Base-by-base conservation (phyloP, 2,329 filamentous ascomycete species). In the Rosellinia necatrix region DNA sequence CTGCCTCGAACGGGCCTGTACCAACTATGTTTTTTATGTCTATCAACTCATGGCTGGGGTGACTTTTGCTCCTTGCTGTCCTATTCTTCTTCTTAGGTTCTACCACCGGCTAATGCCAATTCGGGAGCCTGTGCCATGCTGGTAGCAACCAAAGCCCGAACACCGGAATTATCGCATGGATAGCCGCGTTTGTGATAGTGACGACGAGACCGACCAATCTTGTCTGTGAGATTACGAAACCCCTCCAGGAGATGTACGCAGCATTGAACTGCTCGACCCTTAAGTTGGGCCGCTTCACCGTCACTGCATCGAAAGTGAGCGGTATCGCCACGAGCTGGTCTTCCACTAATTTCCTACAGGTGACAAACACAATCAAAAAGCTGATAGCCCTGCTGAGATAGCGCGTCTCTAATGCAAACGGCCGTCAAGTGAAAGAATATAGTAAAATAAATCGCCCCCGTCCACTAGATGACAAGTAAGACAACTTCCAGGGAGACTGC, bases 111-210 rank as follows among this genome's bases (percentile, higher is more conserved):
- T 43, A 37, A 43, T 55, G 44, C 8, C 44, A 27, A 35, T 54
- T 54, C 15, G 51, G 43, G 27, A 43, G 37, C 22, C 51, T 49
- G 37, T 48, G 29, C 29, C 44, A 44, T 19, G 37, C 35, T 19
- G 52, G 52, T 29, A 55, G 44, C 29, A 55, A 22, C 52, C 52
- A 55, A 24, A 49, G 22, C 52, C 52, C 49, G 24, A 49, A 49
- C 10, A 55, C 27, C n/a, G 44, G 6, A 17, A 43, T 29, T n/a
- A 49, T 42, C 9, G 6, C 22, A 49, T 54, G 52, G 7, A 49
- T 19, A 34, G 19, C 29, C 8, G 35, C 21, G 4, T 48, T 24
- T 25, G 27, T n/a, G 27, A 54, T n/a, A 12, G 42, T 24, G 6
- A 41, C 27, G 12, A 30, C 7, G 19, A 44, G 44, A 30, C 8